Evolutionary conservation across 768 basidiomycete species (phyloP).

Genomic region (Austroboletus eburneus): DNA sequence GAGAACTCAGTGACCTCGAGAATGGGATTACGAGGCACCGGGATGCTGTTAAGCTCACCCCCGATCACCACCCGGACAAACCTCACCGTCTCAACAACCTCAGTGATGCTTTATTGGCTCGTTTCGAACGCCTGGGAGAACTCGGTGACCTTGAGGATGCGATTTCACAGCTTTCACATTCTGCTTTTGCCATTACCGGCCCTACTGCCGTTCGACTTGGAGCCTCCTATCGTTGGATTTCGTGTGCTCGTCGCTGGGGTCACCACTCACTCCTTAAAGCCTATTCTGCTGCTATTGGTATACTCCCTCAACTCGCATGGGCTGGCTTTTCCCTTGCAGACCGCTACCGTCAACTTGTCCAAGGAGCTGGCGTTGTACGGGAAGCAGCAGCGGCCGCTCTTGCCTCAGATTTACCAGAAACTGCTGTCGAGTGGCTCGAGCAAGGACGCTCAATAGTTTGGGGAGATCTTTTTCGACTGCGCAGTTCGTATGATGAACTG

Average conservation of each 20-base stretch:
- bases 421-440: conserved; percentile 2
- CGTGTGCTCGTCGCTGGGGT: not conserved
- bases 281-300: conserved; percentile 9
- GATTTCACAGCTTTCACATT: not conserved
- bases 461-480: too few relatives aligned
- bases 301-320: conserved; percentile 10
- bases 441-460: conserved; percentile 1
- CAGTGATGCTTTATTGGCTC: too few relatives aligned
- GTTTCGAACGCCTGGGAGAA: too few relatives aligned
- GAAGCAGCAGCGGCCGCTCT: too few relatives aligned
- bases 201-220: not conserved
- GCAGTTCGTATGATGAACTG: not conserved
- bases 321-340: conserved; percentile 9
- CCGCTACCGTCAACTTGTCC: conserved; percentile 11
- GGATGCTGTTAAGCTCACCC: too few relatives aligned
- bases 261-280: conserved; percentile 8
- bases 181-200: not conserved
- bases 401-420: not conserved
- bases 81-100: too few relatives aligned
- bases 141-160: too few relatives aligned
- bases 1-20: too few relatives aligned
- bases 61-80: too few relatives aligned
- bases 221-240: not conserved
- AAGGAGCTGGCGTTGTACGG: conserved; percentile 7
- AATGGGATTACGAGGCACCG: too few relatives aligned